Evolutionary conservation across 257 asterid species (phyloP).

Genomic region (Buddleja alternifolia): DNA sequence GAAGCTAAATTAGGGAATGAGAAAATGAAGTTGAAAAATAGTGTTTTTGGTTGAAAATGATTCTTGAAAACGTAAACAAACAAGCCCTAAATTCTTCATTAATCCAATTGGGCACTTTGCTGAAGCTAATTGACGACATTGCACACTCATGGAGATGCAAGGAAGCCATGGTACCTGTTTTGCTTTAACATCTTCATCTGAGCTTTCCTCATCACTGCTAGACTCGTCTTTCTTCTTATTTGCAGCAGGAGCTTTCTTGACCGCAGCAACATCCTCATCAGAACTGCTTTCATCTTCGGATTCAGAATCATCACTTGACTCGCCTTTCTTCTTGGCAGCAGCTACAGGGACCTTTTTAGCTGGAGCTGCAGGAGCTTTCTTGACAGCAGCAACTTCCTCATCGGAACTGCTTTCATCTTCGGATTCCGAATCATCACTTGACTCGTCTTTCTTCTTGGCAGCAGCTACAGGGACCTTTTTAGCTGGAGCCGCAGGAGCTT

Average conservation of each 20-base stretch:
- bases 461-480: constrained; percentile 20
- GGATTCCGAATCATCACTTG: constrained; percentile 44
- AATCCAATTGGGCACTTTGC: too few relatives aligned
- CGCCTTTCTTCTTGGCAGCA: constrained; percentile 31
- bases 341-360: constrained; percentile 18
- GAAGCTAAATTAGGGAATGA: too few relatives aligned
- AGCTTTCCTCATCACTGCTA: constrained; percentile 5
- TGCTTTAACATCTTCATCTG: constrained; percentile 29
- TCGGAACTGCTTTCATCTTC: too few relatives aligned
- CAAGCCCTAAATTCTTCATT: too few relatives aligned
- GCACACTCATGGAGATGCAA: too few relatives aligned
- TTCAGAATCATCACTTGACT: constrained; percentile 38
- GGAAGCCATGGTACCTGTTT: not conserved
- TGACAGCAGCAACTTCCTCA: too few relatives aligned
- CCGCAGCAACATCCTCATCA: constrained; percentile 38
- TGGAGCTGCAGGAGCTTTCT: constrained; percentile 22
- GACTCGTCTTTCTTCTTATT: constrained; percentile 34
- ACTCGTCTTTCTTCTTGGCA: constrained; percentile 29
- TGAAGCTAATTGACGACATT: too few relatives aligned
- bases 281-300: constrained; percentile 47
- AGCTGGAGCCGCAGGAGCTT: constrained; percentile 15
- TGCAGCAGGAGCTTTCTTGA: constrained; percentile 38
- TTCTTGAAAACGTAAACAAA: too few relatives aligned
- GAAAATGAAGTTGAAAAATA: too few relatives aligned
- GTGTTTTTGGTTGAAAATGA: too few relatives aligned